Evolutionary conservation across 176 grass and related monocot species (phyloP).

Genomic region (Triticum dicoccoides): DNA sequence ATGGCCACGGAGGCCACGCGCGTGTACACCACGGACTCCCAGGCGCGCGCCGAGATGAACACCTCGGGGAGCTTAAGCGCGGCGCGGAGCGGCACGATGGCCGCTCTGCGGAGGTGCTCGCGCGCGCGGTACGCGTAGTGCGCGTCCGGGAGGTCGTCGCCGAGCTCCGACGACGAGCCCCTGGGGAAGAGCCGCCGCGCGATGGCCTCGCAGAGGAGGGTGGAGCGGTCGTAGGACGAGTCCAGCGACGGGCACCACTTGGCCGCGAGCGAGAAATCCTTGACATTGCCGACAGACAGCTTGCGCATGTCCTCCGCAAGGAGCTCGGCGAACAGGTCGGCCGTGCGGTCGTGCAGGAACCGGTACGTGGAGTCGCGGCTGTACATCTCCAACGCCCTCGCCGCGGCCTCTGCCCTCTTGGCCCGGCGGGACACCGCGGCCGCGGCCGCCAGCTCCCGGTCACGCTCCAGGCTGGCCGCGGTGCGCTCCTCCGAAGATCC

Average conservation of each 20-base stretch:
- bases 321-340: constrained; percentile 60
- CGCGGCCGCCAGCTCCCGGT: not conserved
- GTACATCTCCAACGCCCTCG: constrained; percentile 52
- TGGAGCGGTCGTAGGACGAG: constrained; percentile 76
- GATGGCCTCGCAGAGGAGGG: constrained; percentile 75
- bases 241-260: constrained; percentile 89
- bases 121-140: constrained; percentile 85
- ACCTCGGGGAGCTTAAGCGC: constrained; percentile 74
- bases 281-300: constrained; percentile 34
- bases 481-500: constrained; percentile 38
- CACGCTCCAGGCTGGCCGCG: constrained; percentile 36
- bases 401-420: constrained; percentile 39
- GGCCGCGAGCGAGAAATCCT: constrained; percentile 58
- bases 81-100: constrained; percentile 61
- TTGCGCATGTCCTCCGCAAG: constrained; percentile 59
- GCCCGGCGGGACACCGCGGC: constrained; percentile 25
- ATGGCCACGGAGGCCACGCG: constrained; percentile 79
- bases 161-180: constrained; percentile 39
- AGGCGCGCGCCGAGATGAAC: constrained; percentile 55
- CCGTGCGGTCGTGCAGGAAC: constrained; percentile 65
- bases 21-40: constrained; percentile 60
- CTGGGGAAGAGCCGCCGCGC: constrained; percentile 65
- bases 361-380: constrained; percentile 44
- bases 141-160: constrained; percentile 37
- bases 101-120: constrained; percentile 48